Percentiles rank a stretch among this genome's conserved stretches.
Evolutionary conservation across 352 stramenopile genomes (phyloP).

Genomic region (Blastocystis sp.): DNA sequence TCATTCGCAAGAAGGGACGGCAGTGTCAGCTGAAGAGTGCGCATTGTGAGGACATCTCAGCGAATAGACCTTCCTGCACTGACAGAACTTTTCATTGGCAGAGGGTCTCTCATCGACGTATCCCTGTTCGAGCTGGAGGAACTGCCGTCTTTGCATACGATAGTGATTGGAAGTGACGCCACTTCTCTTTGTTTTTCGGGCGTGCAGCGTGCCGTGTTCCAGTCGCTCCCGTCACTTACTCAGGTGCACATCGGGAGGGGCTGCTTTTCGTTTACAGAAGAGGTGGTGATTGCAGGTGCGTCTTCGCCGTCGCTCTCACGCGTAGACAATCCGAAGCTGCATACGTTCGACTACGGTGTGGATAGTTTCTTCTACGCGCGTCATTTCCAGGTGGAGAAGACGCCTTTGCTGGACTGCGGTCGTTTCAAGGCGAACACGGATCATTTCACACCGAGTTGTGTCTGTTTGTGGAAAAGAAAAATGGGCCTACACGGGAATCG

Average conservation of each 20-base stretch:
- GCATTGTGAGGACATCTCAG: neutral
- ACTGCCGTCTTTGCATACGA: neutral
- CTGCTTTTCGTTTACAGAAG: neutral
- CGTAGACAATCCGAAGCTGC: neutral
- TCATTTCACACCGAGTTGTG: too few relatives aligned
- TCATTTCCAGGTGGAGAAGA: neutral
- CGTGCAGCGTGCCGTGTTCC: neutral
- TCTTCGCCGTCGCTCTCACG: neutral
- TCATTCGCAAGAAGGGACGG: neutral
- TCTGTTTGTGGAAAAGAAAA: neutral
- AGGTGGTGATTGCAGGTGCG: neutral
- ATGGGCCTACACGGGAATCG: conserved; percentile 73
- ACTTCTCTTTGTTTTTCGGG: neutral
- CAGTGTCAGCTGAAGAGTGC: neutral
- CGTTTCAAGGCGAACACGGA: too few relatives aligned
- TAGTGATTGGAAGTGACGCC: neutral
- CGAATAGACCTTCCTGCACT: neutral
- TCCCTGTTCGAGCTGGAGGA: neutral
- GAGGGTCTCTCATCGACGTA: neutral
- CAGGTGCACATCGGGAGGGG: neutral
- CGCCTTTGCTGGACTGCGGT: neutral
- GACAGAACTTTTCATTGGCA: neutral
- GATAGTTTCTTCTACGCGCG: neutral
- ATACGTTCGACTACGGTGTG: neutral
- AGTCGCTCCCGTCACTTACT: neutral